Percentiles rank a stretch among this genome's conserved stretches.
These are phyloP conservation scores for Fusarium xyrophilum DNA, from an alignment of 2,329 filamentous ascomycete species.

Conservation along the genomic window DNA sequence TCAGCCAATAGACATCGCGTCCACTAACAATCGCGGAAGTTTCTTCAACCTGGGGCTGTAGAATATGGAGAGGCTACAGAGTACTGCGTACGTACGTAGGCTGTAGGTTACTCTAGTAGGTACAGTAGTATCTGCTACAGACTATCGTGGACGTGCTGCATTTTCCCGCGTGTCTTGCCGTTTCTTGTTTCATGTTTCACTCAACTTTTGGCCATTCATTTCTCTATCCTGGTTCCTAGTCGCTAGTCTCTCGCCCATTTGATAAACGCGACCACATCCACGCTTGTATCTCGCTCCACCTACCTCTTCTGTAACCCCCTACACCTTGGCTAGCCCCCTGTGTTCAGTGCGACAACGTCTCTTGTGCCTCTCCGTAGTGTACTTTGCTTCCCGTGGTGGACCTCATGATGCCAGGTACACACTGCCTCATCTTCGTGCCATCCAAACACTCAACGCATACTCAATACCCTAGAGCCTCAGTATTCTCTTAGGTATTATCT, in stretches of 20 bases:
- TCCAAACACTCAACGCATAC: neutral
- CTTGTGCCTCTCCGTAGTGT: conserved; percentile 21
- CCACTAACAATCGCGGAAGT: conserved; percentile 10
- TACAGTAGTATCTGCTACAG: conserved; percentile 14
- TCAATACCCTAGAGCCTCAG: conserved; percentile 1
- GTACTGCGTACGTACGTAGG: neutral
- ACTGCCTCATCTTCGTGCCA: neutral
- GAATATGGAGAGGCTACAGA: conserved; percentile 9
- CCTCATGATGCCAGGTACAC: neutral
- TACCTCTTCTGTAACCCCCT: conserved; percentile 14
- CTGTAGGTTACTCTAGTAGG: neutral
- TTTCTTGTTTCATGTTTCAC: conserved; percentile 37
- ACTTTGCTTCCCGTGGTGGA: neutral
- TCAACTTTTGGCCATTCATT: conserved; percentile 3
- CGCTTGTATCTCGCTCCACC: conserved; percentile 14
- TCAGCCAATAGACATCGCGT: conserved; percentile 28
- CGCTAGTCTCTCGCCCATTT: neutral
- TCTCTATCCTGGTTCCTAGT: conserved; percentile 22
- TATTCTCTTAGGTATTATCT: neutral
- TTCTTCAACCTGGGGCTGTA: neutral
- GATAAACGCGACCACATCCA: conserved; percentile 13
- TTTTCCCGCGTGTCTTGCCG: conserved; percentile 14
- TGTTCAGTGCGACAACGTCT: neutral
- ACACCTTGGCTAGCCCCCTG: neutral
- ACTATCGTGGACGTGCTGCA: conserved; percentile 11